Evolutionary conservation across 805 yeast species (phyloP).

Genomic region (Candida palmyrensis): DNA sequence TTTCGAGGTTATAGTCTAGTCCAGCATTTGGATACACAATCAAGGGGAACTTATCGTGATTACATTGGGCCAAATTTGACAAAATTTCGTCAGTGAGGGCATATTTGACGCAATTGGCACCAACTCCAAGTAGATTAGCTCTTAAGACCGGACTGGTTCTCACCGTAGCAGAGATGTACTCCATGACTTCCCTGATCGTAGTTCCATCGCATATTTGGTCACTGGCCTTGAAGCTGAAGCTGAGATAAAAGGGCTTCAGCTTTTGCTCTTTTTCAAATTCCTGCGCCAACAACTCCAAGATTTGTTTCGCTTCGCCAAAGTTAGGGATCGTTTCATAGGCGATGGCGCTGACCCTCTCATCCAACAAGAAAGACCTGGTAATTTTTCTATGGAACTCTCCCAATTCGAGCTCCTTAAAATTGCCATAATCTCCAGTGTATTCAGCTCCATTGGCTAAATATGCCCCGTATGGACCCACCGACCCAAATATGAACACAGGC

Average conservation of each 20-base stretch:
- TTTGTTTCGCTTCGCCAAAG: slow-evolving; percentile 47
- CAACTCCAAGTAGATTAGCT: slow-evolving; percentile 44
- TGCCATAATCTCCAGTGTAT: slow-evolving; percentile 61
- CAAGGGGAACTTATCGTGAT: slow-evolving; percentile 28
- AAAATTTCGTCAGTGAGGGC: slow-evolving; percentile 37
- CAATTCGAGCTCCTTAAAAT: slow-evolving; percentile 23
- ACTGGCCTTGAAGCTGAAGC: slow-evolving; percentile 25
- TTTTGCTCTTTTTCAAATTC: slow-evolving; percentile 10
- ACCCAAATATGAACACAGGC: slow-evolving; percentile 41
- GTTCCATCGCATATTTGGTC: slow-evolving; percentile 28
- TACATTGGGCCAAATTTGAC: slow-evolving; percentile 17
- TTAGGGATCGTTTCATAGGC: slow-evolving; percentile 74
- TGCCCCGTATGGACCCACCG: slow-evolving; percentile 78
- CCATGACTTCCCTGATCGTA: slow-evolving; percentile 15
- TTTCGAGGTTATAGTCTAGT: slow-evolving; percentile 50
- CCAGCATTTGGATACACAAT: slow-evolving; percentile 76
- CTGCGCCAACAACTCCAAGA: slow-evolving; percentile 36
- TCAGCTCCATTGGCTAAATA: slow-evolving; percentile 64
- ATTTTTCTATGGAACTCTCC: slow-evolving; percentile 47
- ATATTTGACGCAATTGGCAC: slow-evolving; percentile 65
- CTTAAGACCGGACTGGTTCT: slow-evolving; percentile 4
- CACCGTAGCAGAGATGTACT: slow-evolving; percentile 11
- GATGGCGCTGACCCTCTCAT: slow-evolving; percentile 47
- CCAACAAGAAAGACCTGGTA: slow-evolving; percentile 30
- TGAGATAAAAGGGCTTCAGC: slow-evolving; percentile 41